Base-by-base conservation (phyloP, 2,329 filamentous ascomycete species). In the Ophiostoma novo-ulmi region DNA sequence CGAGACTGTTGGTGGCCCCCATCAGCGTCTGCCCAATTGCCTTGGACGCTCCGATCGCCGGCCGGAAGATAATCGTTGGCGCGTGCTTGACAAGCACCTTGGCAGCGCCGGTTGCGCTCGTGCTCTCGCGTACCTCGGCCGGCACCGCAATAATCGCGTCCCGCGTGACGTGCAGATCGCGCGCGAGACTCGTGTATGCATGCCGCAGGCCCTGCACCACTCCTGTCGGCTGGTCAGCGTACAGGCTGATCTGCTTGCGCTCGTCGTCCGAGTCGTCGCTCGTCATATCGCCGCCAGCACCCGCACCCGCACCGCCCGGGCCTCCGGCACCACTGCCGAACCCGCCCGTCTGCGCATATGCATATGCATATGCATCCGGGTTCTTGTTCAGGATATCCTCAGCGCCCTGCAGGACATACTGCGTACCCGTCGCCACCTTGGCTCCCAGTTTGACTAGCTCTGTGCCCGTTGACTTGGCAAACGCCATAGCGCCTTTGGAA, bases 101-200 rank as follows among this genome's bases (percentile, higher is more conserved):
- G 17, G 93, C 92, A 1, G 91, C 93, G 1, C 92, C 93, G 61
- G 89, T 87, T 0, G 94, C 94, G 72, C 88, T 93, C 31, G 88
- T 87, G 76, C 91, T 93, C 76, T 97, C 93, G 84, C 97, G 90
- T 0, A 97, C 87, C 78, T 98, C 94, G 0, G 91, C 92, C 0
- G 95, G 94, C 36, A 99, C 92, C 1, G 94, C 95, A 75, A 99
- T 94, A 71, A 99, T 93, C 11, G 94, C 95, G 80, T 99, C 93
- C 71, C 90, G 85, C 0, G 95, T 92, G 64, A 94, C 84, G 55
- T 94, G 85, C n/a, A 99, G 83, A 78, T 99, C 96, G 44, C 93
- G 88, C 72, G 94, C 89, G 38, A 99, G 84, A 69, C 93, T 92
- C 38, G 89, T 84, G 76, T 94, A 94, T 4, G 93, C 95, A 14